Percentiles rank a stretch among this genome's conserved stretches.
Conservation (phyloP, 163 green algal species). For the Volvox carteri region DNA sequence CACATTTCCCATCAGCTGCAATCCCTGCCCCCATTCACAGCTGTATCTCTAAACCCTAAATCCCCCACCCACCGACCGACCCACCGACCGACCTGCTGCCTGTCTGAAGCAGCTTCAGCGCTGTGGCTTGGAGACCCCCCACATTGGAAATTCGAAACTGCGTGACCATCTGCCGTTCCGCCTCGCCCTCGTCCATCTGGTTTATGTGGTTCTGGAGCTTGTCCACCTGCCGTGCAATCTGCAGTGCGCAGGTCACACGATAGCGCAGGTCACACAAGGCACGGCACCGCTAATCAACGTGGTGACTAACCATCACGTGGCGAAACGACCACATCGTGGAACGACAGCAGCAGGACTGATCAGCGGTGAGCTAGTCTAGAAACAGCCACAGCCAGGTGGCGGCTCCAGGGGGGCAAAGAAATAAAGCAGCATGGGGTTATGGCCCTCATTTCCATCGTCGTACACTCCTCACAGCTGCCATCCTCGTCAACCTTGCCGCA, state of each 20-base stretch:
- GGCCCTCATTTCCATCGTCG: too few species aligned
- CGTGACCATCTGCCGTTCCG: not conserved
- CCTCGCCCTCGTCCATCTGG: not conserved
- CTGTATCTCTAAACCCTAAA: too few species aligned
- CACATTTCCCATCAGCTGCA: too few species aligned
- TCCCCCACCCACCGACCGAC: too few species aligned
- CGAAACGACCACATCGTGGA: not conserved
- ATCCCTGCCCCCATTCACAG: too few species aligned
- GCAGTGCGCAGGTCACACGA: not conserved
- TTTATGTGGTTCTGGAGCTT: constrained; percentile 30
- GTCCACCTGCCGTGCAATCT: constrained; percentile 38
- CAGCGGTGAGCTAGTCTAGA: not conserved
- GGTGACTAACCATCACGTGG: too few species aligned
- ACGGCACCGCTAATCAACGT: too few species aligned
- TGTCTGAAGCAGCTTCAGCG: constrained; percentile 16
- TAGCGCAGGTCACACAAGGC: not conserved
- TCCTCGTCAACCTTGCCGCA: too few species aligned
- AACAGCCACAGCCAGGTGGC: not conserved
- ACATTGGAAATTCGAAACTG: constrained; percentile 19
- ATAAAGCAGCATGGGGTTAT: too few species aligned
- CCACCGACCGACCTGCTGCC: too few species aligned
- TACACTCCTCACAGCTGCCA: too few species aligned
- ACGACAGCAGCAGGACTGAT: not conserved
- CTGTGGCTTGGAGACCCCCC: constrained; percentile 6
- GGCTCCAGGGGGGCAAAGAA: not conserved